phyloP scores from a whole-genome alignment of 129 eudicot species.

The Tanacetum coccineum region DNA sequence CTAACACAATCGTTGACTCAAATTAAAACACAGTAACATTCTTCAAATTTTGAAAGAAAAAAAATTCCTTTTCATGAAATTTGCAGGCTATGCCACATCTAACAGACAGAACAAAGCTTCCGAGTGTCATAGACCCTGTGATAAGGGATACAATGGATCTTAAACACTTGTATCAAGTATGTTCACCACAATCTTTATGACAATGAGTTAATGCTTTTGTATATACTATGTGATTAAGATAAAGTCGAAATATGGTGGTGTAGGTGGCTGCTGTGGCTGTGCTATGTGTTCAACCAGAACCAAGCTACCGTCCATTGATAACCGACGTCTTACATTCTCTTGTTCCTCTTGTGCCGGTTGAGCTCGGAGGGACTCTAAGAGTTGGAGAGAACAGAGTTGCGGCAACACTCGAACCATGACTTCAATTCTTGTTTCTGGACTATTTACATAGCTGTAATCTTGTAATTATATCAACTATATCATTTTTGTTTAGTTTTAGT shows the following conservation, averaged over 20 bases:
- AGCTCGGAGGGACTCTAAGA: constrained; percentile 84
- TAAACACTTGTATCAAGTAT: constrained; percentile 86
- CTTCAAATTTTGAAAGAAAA: not conserved
- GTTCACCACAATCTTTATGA: constrained; percentile 6
- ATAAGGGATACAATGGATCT: constrained; percentile 78
- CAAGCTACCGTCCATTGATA: constrained; percentile 90
- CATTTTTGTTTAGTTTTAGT: constrained; percentile 3
- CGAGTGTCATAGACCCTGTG: constrained; percentile 70
- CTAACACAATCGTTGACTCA: not conserved
- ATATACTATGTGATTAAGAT: not conserved
- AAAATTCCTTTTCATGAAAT: not conserved
- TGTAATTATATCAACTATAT: constrained; percentile 16
- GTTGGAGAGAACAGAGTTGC: constrained; percentile 29
- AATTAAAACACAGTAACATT: not conserved
- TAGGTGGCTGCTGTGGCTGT: constrained; percentile 99
- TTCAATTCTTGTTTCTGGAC: not conserved
- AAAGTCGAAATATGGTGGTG: constrained; percentile 10
- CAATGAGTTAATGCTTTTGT: not conserved
- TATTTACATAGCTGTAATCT: constrained; percentile 6
- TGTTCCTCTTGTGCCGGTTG: constrained; percentile 84
- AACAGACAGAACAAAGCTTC: constrained; percentile 70
- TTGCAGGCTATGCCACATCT: constrained; percentile 87
- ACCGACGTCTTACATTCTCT: constrained; percentile 88
- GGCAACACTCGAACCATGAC: constrained; percentile 24
- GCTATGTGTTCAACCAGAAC: constrained; percentile 90